Evolutionary conservation across 345 rosid genomes (phyloP).

Genomic region (Reutealis trisperma): DNA sequence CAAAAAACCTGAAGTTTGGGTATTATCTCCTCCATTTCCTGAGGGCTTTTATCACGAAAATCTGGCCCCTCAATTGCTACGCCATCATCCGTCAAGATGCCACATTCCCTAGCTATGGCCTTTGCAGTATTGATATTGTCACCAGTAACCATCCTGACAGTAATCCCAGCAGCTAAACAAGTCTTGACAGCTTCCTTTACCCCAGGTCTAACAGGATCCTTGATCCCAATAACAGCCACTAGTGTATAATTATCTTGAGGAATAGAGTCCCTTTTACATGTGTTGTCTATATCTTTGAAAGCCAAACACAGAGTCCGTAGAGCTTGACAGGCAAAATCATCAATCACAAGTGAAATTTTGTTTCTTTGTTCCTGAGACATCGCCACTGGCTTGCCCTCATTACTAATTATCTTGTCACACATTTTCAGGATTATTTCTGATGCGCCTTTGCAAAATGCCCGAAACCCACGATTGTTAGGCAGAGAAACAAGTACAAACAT

Average conservation of each 20-base stretch:
- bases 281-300: conserved; percentile 50
- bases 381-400: conserved; percentile 15
- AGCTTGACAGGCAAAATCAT: conserved; percentile 65
- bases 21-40: conserved; percentile 53
- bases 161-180: conserved; percentile 34
- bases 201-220: conserved; percentile 40
- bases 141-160: conserved; percentile 37
- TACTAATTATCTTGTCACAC: conserved; percentile 24
- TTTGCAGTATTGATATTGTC: conserved; percentile 40
- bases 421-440: conserved; percentile 29
- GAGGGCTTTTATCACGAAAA: conserved; percentile 57
- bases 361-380: conserved; percentile 45
- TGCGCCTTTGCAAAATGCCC: conserved; percentile 40
- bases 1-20: conserved; percentile 53
- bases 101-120: conserved; percentile 42
- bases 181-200: conserved; percentile 37
- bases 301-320: conserved; percentile 74
- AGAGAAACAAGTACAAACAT: conserved; percentile 67
- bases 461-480: conserved; percentile 37
- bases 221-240: conserved; percentile 34
- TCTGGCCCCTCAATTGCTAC: conserved; percentile 75
- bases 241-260: conserved; percentile 65
- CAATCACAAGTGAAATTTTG: conserved; percentile 46
- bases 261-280: conserved; percentile 39
- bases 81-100: conserved; percentile 43